Evolutionary conservation across 169 alveolate species (phyloP), one percentile per base, ranked within the genome.

Genomic region (Neospora caninum): DNA sequence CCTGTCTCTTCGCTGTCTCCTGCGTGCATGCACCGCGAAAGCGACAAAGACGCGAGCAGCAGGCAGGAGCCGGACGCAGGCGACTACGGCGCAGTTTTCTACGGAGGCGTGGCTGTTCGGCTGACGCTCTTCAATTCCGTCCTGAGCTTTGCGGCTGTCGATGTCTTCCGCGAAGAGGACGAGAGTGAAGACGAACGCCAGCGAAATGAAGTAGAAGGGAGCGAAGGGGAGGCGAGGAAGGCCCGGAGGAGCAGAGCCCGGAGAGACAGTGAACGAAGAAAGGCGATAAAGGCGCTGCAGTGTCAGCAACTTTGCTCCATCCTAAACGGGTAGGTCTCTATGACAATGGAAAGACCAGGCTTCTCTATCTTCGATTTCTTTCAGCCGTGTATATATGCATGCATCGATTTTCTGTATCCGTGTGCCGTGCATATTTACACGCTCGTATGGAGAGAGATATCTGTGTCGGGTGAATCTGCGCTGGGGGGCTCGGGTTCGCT

Each of bases 231-330:
- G 41, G 29, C 70, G 4, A 49, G 58, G 58, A 49, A 49, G 58
- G 4, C 13, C 58, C 58, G 13, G 58, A 49, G 13, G 58, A 49
- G 58, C 22, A 69, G 7, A 18, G 13, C 39, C 39, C 82, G 34
- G n/a, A 29, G 82, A 20, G 13, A 69, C 39, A 69, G 82, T 31
- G n/a, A n/a, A 78, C 7, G 45, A n/a, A 20, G 86, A 20, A n/a
- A 16, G 4, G 86, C 86, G 49, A 38, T 78, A 10, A 38, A 78
- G 22, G 86, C 86, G 29, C n/a, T 78, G 86, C 22, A 22, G 29
- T 36, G 86, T 36, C 86, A 78, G 27, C 86, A n/a, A 22, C 45
- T 78, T 43, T 78, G 86, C 86, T 78, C 86, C 86, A 78, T 78
- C 86, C 22, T 78, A 4, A 78, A 78, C 45, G 45, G 86, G 86